These are phyloP conservation scores for Pneumocystis canis DNA, from an alignment of 1,139 yeast genomes.

Conservation along the genomic window DNA sequence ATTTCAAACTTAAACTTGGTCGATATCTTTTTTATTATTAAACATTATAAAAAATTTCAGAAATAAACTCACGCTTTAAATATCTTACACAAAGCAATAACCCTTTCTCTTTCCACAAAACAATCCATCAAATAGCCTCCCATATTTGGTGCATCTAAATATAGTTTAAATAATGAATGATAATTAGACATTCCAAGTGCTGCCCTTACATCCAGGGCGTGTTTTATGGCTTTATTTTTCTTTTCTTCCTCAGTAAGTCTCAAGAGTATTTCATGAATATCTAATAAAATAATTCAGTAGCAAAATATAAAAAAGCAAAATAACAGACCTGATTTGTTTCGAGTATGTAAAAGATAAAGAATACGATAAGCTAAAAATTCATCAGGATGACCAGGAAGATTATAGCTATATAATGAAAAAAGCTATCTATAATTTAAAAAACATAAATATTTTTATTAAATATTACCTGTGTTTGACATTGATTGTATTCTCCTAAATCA, in stretches of 20 bases:
- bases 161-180: slow-evolving; percentile 32
- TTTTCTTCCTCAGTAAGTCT: slow-evolving; percentile 20
- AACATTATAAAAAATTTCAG: slow-evolving; percentile 1
- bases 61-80: slow-evolving; percentile 35
- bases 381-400: slow-evolving; percentile 28
- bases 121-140: slow-evolving; percentile 33
- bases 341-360: slow-evolving; percentile 68
- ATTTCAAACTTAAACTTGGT: slow-evolving; percentile 33
- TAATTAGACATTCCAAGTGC: slow-evolving; percentile 37
- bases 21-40: slow-evolving; percentile 20
- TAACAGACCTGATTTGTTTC: slow-evolving; percentile 29
- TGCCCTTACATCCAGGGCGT: slow-evolving; percentile 34
- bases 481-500: slow-evolving; percentile 89
- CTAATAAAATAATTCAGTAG: slow-evolving; percentile 11
- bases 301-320: not conserved
- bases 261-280: slow-evolving; percentile 21
- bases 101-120: slow-evolving; percentile 41
- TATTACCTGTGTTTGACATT: slow-evolving; percentile 60
- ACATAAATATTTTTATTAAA: not conserved
- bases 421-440: not conserved
- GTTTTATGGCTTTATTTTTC: slow-evolving; percentile 26
- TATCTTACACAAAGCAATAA: slow-evolving; percentile 45
- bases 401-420: slow-evolving; percentile 34
- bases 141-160: slow-evolving; percentile 30
- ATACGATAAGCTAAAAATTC: slow-evolving; percentile 67